Evolutionary conservation across 768 basidiomycete species (phyloP).

Genomic region (Agaricus subrufescens): DNA sequence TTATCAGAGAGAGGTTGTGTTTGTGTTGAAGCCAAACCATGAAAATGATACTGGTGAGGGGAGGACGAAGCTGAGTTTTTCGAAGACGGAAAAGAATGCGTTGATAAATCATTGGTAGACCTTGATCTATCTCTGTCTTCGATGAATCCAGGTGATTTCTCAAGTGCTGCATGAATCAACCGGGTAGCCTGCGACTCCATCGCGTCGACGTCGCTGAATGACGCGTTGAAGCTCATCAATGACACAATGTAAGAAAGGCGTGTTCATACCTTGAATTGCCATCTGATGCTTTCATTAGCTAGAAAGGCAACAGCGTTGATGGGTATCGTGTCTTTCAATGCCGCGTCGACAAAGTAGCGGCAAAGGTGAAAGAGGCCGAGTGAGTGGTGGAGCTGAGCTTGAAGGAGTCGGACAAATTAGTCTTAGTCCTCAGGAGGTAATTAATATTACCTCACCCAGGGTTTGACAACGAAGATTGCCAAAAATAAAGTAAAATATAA

Average conservation of each 20-base stretch:
- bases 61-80: conserved; percentile 21
- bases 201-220: conserved; percentile 31
- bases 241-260: background rate
- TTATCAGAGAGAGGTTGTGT: conserved; percentile 27
- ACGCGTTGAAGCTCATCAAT: background rate
- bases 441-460: background rate
- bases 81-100: conserved; percentile 36
- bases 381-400: conserved; percentile 1
- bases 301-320: background rate
- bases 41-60: conserved; percentile 49
- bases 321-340: background rate
- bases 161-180: conserved; percentile 17
- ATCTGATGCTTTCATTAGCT: conserved; percentile 30
- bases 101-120: conserved; percentile 30
- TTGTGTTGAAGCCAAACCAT: conserved; percentile 52
- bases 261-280: conserved; percentile 19
- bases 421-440: background rate
- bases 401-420: background rate
- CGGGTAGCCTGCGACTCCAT: conserved; percentile 52
- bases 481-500: no score
- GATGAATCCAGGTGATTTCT: background rate
- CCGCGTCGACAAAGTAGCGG: background rate
- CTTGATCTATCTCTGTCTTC: background rate
- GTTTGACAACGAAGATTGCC: no score
- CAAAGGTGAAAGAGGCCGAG: background rate